Percentiles rank a stretch among this genome's conserved stretches.
Conservation (phyloP, 2,329 filamentous ascomycete species). For the Dactylellina parvicollis region DNA sequence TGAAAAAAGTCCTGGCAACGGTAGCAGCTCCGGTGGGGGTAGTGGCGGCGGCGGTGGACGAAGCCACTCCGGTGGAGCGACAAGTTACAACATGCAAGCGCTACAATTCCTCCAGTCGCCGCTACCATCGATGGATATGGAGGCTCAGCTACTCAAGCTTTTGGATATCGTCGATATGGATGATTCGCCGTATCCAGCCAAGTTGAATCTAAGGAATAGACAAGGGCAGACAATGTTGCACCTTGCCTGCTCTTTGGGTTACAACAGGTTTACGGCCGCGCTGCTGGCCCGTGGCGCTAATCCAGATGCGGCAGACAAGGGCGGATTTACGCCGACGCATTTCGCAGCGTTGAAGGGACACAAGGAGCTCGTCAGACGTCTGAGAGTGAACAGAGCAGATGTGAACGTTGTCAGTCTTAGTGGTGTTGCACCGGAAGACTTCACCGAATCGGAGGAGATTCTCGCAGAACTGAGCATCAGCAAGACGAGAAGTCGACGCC, state of each 20-base stretch:
- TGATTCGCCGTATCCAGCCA: conserved; percentile 74
- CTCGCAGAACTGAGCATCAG: conserved; percentile 68
- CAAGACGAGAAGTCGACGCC: conserved; percentile 69
- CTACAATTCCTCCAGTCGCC: conserved; percentile 49
- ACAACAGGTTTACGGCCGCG: conserved; percentile 78
- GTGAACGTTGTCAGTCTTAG: conserved; percentile 75
- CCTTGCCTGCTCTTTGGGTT: conserved; percentile 77
- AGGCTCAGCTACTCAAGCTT: conserved; percentile 75
- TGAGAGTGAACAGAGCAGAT: conserved; percentile 78
- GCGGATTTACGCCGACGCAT: conserved; percentile 83
- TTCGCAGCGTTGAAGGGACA: conserved; percentile 81
- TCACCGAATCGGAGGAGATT: conserved; percentile 72
- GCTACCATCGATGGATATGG: conserved; percentile 66
- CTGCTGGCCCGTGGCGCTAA: conserved; percentile 81
- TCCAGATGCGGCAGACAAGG: conserved; percentile 77
- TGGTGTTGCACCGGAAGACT: conserved; percentile 75
- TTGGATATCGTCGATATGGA: conserved; percentile 83
- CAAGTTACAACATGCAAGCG: conserved; percentile 48
- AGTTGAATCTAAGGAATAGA: conserved; percentile 72
- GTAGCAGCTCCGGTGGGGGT: conserved; percentile 60
- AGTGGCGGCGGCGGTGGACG: conserved; percentile 57
- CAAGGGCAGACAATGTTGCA: conserved; percentile 85
- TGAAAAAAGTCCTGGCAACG: conserved; percentile 58
- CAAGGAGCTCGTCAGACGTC: conserved; percentile 76
- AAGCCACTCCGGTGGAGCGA: conserved; percentile 59